Percentiles rank a stretch among this genome's conserved stretches.
Evolutionary conservation across 495 filamentous ascomycete genomes (phyloP).

Genomic region (Jackrogersella minutella): DNA sequence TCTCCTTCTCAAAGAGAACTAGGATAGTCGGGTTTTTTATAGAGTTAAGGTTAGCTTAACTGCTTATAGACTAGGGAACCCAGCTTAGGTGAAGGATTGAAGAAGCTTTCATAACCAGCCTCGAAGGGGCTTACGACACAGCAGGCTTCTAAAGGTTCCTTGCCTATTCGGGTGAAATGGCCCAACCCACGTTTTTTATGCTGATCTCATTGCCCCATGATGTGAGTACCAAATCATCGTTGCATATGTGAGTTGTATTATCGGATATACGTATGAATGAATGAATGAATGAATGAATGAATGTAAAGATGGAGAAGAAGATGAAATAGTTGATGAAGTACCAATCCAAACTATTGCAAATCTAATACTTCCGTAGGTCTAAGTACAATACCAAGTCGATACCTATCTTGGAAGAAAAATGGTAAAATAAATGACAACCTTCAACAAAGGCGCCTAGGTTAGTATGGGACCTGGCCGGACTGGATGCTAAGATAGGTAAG

Average conservation of each 20-base stretch:
- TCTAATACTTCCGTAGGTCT: not conserved
- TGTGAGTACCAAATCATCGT: not conserved
- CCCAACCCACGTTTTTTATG: not conserved
- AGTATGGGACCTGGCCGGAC: too few species aligned
- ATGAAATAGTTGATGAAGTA: not conserved
- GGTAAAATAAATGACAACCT: too few species aligned
- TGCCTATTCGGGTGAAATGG: not conserved
- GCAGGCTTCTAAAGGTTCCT: slow-evolving; percentile 9
- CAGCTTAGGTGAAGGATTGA: slow-evolving; percentile 20
- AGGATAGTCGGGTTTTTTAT: slow-evolving; percentile 7
- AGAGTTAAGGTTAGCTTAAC: not conserved
- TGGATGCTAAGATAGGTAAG: too few species aligned
- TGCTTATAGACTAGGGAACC: slow-evolving; percentile 9
- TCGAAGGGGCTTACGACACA: slow-evolving; percentile 14
- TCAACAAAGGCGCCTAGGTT: too few species aligned
- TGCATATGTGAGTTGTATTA: not conserved
- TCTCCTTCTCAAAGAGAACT: slow-evolving; percentile 10
- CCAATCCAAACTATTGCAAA: not conserved
- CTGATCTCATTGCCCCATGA: slow-evolving; percentile 15
- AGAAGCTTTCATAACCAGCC: slow-evolving; percentile 6
- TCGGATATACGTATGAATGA: not conserved
- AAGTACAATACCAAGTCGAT: not conserved
- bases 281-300: too few species aligned
- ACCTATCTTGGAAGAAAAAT: too few species aligned
- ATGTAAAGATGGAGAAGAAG: not conserved